These are phyloP conservation scores for Curvularia sp. DNA, from an alignment of 2,329 filamentous ascomycete genomes.

Conservation along the genomic window DNA sequence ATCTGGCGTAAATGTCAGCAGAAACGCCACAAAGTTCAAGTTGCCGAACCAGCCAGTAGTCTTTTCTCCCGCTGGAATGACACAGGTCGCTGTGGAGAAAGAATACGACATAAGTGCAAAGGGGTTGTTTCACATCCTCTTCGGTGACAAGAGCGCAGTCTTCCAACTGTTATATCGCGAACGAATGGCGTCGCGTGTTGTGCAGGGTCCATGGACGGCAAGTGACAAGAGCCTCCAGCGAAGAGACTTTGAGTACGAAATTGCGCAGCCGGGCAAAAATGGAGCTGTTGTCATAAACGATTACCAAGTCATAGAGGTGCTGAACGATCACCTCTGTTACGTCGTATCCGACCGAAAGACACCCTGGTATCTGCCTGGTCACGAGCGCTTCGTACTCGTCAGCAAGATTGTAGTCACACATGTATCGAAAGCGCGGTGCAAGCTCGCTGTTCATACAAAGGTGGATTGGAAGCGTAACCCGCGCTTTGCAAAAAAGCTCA, in stretches of 20 bases:
- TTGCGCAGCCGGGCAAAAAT: slow-evolving; percentile 58
- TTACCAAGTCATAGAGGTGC: slow-evolving; percentile 80
- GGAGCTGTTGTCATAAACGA: slow-evolving; percentile 69
- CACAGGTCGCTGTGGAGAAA: slow-evolving; percentile 75
- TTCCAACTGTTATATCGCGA: slow-evolving; percentile 92
- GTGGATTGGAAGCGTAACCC: slow-evolving; percentile 79
- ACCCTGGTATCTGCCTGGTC: slow-evolving; percentile 85
- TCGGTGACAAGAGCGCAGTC: slow-evolving; percentile 93
- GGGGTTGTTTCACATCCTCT: slow-evolving; percentile 92
- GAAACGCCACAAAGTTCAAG: slow-evolving; percentile 74
- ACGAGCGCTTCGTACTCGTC: slow-evolving; percentile 78
- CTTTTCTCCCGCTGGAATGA: slow-evolving; percentile 85
- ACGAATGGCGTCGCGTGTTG: slow-evolving; percentile 60
- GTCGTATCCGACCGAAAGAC: slow-evolving; percentile 69
- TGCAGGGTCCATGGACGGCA: slow-evolving; percentile 83
- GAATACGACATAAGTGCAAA: slow-evolving; percentile 92
- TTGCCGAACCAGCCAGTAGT: slow-evolving; percentile 80
- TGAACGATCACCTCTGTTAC: slow-evolving; percentile 67
- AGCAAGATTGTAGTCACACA: slow-evolving; percentile 95
- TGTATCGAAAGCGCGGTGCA: slow-evolving; percentile 88
- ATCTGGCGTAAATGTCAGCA: slow-evolving; percentile 48
- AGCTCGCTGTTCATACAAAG: slow-evolving; percentile 84
- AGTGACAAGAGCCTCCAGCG: slow-evolving; percentile 73
- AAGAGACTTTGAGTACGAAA: slow-evolving; percentile 81
- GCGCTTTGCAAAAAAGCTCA: slow-evolving; percentile 55